Evolutionary conservation across 2,329 filamentous ascomycete species (phyloP), one percentile per base, ranked within the genome.

Genomic region (Fusarium oligoseptatum): DNA sequence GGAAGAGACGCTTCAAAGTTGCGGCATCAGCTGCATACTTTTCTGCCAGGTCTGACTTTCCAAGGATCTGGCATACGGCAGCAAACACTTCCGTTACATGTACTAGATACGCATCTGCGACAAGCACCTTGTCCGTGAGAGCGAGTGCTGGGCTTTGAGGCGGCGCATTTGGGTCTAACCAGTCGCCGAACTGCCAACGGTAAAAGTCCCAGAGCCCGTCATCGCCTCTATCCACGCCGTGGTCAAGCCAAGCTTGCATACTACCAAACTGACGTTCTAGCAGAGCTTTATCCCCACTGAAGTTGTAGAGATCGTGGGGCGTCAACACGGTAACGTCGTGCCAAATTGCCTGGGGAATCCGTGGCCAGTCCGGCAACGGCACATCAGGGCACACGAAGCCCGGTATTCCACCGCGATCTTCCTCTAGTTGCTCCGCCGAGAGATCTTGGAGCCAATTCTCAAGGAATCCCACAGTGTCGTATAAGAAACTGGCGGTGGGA

Each of bases 381-480:
- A 32, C 64, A 10, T 60, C 17, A 6, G 66, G 66, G 2, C 50
- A 50, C 20, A 64, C 50, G 2, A 58, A 29, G 2, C 57, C 57
- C 2, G 52, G 48, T 6, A 67, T 48, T 10, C 34, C 57, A 14
- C 29, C 20, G 1, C n/a, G 45, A 2, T 36, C 66, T 5, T 27
- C n/a, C 9, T 48, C 27, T 9, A 60, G 6, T 36, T 64, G 60
- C 32, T 65, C 66, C 4, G 41, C 32, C 1, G 41, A 29, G 7
- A 68, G 27, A n/a, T 68, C 66, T 11, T 68, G 27, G 2, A 64
- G 60, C 66, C 66, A 68, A 41, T 32, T 50, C 83, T 80, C n/a
- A 88, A 80, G 88, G 88, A 91, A 48, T 81, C 81, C 14, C 81
- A 76, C 27, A 7, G 50, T 55, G 3, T 55, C 50, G 11, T 55